Evolutionary conservation across 2,329 filamentous ascomycete genomes (phyloP).

Genomic region (Lasiodiplodia citricola): DNA sequence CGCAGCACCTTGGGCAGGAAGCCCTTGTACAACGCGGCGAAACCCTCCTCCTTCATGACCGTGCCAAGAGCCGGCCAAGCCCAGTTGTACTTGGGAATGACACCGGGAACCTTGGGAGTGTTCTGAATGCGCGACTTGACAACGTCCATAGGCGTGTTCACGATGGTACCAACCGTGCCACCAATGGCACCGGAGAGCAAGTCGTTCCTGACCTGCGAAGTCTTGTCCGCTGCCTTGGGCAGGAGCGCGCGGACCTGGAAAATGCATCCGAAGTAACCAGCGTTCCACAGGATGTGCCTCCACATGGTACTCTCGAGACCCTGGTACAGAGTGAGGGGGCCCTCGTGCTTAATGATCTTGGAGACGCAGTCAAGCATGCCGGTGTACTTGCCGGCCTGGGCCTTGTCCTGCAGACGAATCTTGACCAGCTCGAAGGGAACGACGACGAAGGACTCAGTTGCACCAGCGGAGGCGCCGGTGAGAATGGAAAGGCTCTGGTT

Average conservation of each 20-base stretch:
- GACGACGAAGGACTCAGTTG: slow-evolving; percentile 94
- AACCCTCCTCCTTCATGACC: slow-evolving; percentile 92
- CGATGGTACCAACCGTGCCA: slow-evolving; percentile 85
- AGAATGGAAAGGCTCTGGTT: slow-evolving; percentile 90
- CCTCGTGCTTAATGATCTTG: slow-evolving; percentile 85
- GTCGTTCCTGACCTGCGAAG: slow-evolving; percentile 82
- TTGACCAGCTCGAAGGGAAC: slow-evolving; percentile 99
- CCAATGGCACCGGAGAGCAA: slow-evolving; percentile 84
- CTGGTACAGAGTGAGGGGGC: slow-evolving; percentile 89
- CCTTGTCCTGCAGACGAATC: slow-evolving; percentile 95
- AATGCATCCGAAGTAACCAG: slow-evolving; percentile 97
- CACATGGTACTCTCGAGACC: slow-evolving; percentile 96
- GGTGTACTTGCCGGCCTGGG: slow-evolving; percentile 85
- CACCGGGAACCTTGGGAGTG: slow-evolving; percentile 79
- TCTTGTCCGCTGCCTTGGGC: slow-evolving; percentile 81
- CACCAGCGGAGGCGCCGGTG: slow-evolving; percentile 92
- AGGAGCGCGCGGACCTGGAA: slow-evolving; percentile 91
- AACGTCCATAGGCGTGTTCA: slow-evolving; percentile 97
- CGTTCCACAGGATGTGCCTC: slow-evolving; percentile 94
- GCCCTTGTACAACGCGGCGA: slow-evolving; percentile 92
- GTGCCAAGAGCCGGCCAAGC: slow-evolving; percentile 86
- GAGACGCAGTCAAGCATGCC: slow-evolving; percentile 79
- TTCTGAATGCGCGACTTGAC: slow-evolving; percentile 99
- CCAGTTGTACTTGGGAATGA: slow-evolving; percentile 97
- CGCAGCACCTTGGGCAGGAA: slow-evolving; percentile 94